Base-by-base conservation (phyloP, 208 protist genomes). In the Crithidia fasciculata region DNA sequence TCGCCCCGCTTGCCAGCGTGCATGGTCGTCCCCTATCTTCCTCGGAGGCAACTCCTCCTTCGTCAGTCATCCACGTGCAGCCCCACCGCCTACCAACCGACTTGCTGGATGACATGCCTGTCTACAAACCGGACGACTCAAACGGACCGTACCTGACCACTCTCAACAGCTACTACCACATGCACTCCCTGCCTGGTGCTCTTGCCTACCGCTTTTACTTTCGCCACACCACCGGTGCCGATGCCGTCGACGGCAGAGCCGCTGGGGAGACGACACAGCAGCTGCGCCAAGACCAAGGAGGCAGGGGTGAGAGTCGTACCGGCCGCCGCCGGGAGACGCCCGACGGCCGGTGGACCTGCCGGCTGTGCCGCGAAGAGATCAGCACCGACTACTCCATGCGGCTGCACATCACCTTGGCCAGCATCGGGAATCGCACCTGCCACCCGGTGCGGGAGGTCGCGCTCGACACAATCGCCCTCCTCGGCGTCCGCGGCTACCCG, bases 401-500 rank as follows among this genome's bases (percentile, higher is more conserved):
- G 49, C 0, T 43, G 28, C 92, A 96, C 81, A 82, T 94, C 47
- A 39, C 49, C 2, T 57, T 45, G 2, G 43, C 70, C 5, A 82
- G 78, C 54, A 74, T 78, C 6, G 70, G 82, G 41, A 85, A 66
- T 63, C 82, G 86, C 63, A 70, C 76, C 36, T 81, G 81, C 71
- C 92, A 96, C 80, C 55, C 56, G 16, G 88, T 80, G 59, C 89
- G 90, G 18, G 90, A 96, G 69, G 77, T 93, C 0, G 80, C 83
- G 6, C 72, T 96, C 4, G 86, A 96, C 69, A 78, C 65, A 41
- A 18, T 93, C 56, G 78, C 87, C 2, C 65, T 96, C 28, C 69
- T 96, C 18, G 68, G 69, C 4, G 73, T 86, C 44, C 88, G 89
- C 7, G 92, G 92, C 9, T 95, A 93, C 75, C 83, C 88, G 4